Evolutionary conservation across 495 filamentous ascomycete genomes (phyloP), one percentile per base, ranked within the genome.

Genomic region (Neurospora sp.): DNA sequence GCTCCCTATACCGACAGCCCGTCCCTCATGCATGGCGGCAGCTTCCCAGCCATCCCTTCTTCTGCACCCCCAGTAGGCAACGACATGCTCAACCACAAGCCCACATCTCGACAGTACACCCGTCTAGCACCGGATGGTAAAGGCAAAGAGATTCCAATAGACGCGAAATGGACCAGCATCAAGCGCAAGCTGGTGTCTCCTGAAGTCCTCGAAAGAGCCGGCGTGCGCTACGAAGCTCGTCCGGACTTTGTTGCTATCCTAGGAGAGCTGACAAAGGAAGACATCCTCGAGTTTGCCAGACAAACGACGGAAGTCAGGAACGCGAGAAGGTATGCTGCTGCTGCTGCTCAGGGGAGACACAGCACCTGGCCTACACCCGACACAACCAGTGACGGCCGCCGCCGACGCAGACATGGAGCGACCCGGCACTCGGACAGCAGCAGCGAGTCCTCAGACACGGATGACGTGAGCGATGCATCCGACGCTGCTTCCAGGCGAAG

Each of bases 121-220:
- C 73, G 72, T 40, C 75, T 88, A 1, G 85, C 81, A 1, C 87
- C 86, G 1, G 88, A 89, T 71, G 81, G 83, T 42, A 78, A 82
- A 16, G 88, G 87, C 16, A 84, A 86, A 41, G 88, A 88, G 41
- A 92, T 93, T 40, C 89, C 90, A 0, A 81, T 87, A 5, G 87
- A 89, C 53, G 91, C 90, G 0, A 88, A 87, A 37, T 93, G 91
- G 91, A 93, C 91, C 20, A 90, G 88, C 78, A 91, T 93, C 74
- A 85, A 87, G 59, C 87, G 91, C 40, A 78, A 83, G 4, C 81
- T 91, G 0, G 88, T 93, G 38, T 91, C 90, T 20, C 89, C 90
- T 5, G 88, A 90, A 72, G 89, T 91, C 1, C 80, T 93, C 1
- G 86, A 89, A 72, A 84, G 88, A 72, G 89, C 87, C 37, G 85